Evolutionary conservation across 805 yeast species (phyloP).

Genomic region (Kazachstania taianensis): DNA sequence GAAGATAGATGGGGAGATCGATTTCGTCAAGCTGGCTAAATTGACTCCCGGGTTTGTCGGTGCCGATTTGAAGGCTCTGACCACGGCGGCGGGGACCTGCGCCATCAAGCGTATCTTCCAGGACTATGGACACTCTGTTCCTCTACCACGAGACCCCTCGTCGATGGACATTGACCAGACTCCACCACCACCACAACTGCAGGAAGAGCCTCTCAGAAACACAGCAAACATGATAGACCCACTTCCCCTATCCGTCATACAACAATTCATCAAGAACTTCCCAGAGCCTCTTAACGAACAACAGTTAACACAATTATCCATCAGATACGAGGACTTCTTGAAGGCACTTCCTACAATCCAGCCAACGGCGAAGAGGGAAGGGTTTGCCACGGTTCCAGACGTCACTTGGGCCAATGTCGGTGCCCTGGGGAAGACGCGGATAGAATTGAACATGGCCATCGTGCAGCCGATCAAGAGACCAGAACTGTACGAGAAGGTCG

Average conservation of each 20-base stretch:
- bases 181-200: conserved; percentile 8
- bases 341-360: conserved; percentile 86
- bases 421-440: conserved; percentile 68
- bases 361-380: conserved; percentile 96
- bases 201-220: conserved; percentile 17
- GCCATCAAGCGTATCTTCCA: conserved; percentile 89
- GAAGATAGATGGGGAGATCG: conserved; percentile 59
- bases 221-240: conserved; percentile 29
- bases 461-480: conserved; percentile 95
- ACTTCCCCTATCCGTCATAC: conserved; percentile 52
- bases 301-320: conserved; percentile 67
- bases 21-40: conserved; percentile 67
- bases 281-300: conserved; percentile 71
- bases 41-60: conserved; percentile 97
- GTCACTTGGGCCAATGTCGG: conserved; percentile 95
- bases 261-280: conserved; percentile 58
- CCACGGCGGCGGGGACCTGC: conserved; percentile 88
- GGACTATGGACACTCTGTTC: conserved; percentile 27
- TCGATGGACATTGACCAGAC: conserved; percentile 11
- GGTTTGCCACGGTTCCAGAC: conserved; percentile 97
- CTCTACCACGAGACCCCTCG: conserved; percentile 3
- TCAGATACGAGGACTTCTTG: conserved; percentile 69
- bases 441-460: conserved; percentile 92
- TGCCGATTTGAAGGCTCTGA: conserved; percentile 89
- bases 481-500: conserved; percentile 78